Base-by-base conservation (phyloP, 495 filamentous ascomycete species). In the Talaromyces ruber region DNA sequence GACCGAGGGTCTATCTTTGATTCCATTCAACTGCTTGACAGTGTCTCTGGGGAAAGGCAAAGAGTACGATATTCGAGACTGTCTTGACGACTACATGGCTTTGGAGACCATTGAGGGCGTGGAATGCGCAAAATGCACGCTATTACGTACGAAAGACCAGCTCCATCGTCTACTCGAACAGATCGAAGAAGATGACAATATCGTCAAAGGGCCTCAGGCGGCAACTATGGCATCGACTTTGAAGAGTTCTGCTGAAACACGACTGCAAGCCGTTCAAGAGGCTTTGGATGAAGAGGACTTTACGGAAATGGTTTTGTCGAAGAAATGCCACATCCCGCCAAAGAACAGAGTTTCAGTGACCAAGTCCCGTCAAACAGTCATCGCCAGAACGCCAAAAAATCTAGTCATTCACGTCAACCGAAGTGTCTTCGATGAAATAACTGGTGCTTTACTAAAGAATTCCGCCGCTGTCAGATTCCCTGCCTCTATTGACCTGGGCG, bases 21-120 rank as follows among this genome's bases (percentile, higher is more conserved):
- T 91, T 45, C 91, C 92, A 0, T 98, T 97, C 79, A 97, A 95
- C 66, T 97, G 91, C 70, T 75, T 99, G 58, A 97, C 95, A 6
- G 83, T 99, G 0, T 88, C 84, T 37, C 81, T 97, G 0, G 88
- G 85, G 6, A 67, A 69, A 34, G 76, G 76, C 16, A 72, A 64
- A 43, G 71, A 78, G 57, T 87, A 88, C 64, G 82, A 88, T 64
- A 68, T 99, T 1, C 81, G 83, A 56, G 87, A 93, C 50, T 91
- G 91, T 65, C 76, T 99, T 32, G 87, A 92, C 67, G 85, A 91
- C 56, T 97, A 91, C 69, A 95, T 92, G 59, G 81, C 84, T 16
- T 76, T 98, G 25, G 95, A 98, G 67, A 72, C 80, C 1, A 96
- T 98, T 65, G 83, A 88, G 66, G 90, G 89, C 0, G 92, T 98